These are phyloP conservation scores for Yamadazyma friedrichii DNA, from an alignment of 1,139 yeast species.

Conservation along the genomic window DNA sequence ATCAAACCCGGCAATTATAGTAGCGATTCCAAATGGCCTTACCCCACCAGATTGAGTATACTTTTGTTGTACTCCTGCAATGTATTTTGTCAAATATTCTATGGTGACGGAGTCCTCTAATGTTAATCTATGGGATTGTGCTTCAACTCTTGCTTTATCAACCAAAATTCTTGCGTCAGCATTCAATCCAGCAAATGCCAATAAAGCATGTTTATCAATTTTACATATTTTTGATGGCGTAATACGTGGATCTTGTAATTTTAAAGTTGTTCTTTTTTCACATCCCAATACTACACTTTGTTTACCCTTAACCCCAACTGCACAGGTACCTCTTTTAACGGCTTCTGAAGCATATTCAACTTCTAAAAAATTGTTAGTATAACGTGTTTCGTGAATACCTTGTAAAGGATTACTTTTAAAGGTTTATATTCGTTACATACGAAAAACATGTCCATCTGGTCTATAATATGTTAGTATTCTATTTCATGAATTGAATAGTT, in stretches of 20 bases:
- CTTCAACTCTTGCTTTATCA: constrained; percentile 95
- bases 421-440: constrained; percentile 41
- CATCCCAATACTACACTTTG: constrained; percentile 91
- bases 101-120: constrained; percentile 92
- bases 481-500: too few relatives aligned
- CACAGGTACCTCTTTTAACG: constrained; percentile 96
- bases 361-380: constrained; percentile 38
- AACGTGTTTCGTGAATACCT: background rate
- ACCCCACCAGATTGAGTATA: constrained; percentile 99
- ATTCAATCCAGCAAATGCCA: constrained; percentile 96
- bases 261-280: constrained; percentile 92
- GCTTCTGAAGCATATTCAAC: constrained; percentile 98
- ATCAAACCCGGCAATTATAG: constrained; percentile 94
- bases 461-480: constrained; percentile 31
- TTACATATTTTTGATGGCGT: constrained; percentile 93
- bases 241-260: constrained; percentile 93
- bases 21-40: constrained; percentile 92
- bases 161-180: constrained; percentile 96
- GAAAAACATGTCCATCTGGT: constrained; percentile 99
- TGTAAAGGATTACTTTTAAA: background rate
- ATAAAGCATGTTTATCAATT: constrained; percentile 84
- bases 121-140: constrained; percentile 92
- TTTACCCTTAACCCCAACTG: constrained; percentile 93
- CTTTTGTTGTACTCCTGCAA: constrained; percentile 95
- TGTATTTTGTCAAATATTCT: constrained; percentile 89